Base-by-base conservation (phyloP, 192 early-diverging fungal genomes). In the Lobosporangium transversale region DNA sequence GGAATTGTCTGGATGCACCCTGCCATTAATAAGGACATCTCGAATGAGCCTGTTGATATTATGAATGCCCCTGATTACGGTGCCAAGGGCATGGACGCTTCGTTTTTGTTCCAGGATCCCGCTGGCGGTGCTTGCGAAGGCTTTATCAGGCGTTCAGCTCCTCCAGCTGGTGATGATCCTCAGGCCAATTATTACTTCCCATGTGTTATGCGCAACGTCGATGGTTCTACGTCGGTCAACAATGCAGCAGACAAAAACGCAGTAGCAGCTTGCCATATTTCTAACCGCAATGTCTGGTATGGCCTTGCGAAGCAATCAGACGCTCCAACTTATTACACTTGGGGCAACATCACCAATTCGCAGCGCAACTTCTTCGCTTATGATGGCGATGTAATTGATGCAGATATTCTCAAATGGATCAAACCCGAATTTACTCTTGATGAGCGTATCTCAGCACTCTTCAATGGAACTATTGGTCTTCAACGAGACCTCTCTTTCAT, bases 21-120 rank as follows among this genome's bases (percentile, higher is more conserved):
- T 79, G 49, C 81, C 6, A 49, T 76, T n/a, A 43, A 62, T 47
- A 62, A 18, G 36, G 29, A 62, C n/a, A 52, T 55, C 32, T 31
- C 78, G 54, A 17, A 20, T 43, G 45, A 59, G 0, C 3, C 30
- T 27, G n/a, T 79, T 43, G 73, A 82, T 45, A 87, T 90, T 48
- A 73, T 89, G 52, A 79, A 87, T 64, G 83, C 78, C 55, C 62
- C 74, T 10, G 63, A 65, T 1, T 63, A 56, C 40, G 73, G 62
- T 37, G 88, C 86, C 11, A 87, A 83, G 58, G 86, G 88, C 45
- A 88, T 87, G 87, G 91, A 93, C 68, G 81, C 90, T 18, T 90
- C 89, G 32, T 90, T 91, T 40, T 51, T 93, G 52, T 91, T 93
- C 73, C 91, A 90, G 66, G 80, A 81, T 20, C 79, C 81, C 7